Conservation (phyloP, 345 rosid genomes). For the Pugionium cornutum region DNA sequence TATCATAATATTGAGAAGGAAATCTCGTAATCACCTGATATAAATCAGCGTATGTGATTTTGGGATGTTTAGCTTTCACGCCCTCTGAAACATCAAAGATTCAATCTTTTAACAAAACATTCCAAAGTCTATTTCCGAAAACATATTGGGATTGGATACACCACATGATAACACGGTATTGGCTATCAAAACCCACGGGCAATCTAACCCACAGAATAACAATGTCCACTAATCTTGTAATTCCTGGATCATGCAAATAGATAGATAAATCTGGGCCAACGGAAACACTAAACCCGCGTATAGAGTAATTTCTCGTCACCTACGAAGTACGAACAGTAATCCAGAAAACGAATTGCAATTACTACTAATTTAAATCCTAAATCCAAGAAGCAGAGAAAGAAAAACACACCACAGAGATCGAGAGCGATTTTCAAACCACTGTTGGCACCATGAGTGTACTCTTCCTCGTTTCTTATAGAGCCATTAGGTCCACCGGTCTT, state of each 20-base stretch:
- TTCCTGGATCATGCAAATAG: neutral
- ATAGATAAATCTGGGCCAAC: neutral
- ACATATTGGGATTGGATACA: neutral
- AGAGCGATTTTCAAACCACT: constrained; percentile 80
- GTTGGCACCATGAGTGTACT: constrained; percentile 70
- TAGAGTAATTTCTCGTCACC: neutral
- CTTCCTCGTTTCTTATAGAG: constrained; percentile 86
- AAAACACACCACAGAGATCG: constrained; percentile 67
- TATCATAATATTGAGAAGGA: too few relatives aligned
- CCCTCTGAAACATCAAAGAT: constrained; percentile 55
- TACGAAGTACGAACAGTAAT: neutral
- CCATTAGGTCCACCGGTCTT: constrained; percentile 94
- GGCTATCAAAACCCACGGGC: neutral
- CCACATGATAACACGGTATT: neutral
- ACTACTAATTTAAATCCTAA: neutral
- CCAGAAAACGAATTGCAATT: constrained; percentile 10
- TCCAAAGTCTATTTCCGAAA: constrained; percentile 15
- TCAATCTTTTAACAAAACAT: constrained; percentile 16
- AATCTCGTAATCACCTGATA: constrained; percentile 37
- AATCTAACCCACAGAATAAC: neutral
- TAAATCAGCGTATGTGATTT: constrained; percentile 73
- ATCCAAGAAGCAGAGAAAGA: neutral
- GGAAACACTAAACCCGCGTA: neutral
- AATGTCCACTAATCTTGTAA: neutral
- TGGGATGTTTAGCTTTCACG: constrained; percentile 78